Conservation (phyloP, 2,329 filamentous ascomycete species). For the Endothia cerciana region DNA sequence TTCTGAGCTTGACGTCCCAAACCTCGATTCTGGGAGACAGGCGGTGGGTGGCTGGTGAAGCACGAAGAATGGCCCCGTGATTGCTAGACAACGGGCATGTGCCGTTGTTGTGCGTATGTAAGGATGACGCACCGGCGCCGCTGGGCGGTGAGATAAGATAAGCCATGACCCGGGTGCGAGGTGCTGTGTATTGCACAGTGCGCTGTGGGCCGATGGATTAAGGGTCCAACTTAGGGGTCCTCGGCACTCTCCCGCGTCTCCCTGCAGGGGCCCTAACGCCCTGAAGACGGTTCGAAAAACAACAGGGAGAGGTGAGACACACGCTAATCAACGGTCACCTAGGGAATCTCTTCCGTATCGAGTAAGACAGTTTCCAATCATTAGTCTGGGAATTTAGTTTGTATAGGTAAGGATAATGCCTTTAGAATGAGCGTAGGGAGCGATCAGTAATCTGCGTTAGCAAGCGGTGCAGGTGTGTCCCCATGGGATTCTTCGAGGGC, state of each 20-base stretch:
- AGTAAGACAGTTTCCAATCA: background rate
- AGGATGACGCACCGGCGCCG: background rate
- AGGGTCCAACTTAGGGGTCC: slow-evolving; percentile 5
- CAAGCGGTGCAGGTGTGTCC: too few relatives aligned
- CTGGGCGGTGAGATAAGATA: slow-evolving; percentile 7
- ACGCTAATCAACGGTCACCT: too few relatives aligned
- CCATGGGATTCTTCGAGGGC: too few relatives aligned
- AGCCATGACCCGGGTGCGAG: background rate
- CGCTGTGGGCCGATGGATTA: background rate
- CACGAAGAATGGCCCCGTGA: background rate
- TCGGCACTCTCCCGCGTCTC: too few relatives aligned
- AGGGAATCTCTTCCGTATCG: background rate
- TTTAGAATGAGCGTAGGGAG: too few relatives aligned
- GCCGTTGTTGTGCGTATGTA: background rate
- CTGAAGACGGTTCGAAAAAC: background rate
- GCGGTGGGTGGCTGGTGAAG: slow-evolving; percentile 5
- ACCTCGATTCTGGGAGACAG: background rate
- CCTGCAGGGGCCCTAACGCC: background rate
- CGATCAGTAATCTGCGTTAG: background rate
- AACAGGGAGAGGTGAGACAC: background rate
- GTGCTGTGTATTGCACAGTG: background rate
- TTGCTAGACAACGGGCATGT: background rate
- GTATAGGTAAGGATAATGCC: too few relatives aligned
- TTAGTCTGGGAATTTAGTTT: background rate
- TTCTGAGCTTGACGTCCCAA: background rate